Conservation (phyloP, 2,329 filamentous ascomycete genomes). For the Dactylonectria macrodidyma region DNA sequence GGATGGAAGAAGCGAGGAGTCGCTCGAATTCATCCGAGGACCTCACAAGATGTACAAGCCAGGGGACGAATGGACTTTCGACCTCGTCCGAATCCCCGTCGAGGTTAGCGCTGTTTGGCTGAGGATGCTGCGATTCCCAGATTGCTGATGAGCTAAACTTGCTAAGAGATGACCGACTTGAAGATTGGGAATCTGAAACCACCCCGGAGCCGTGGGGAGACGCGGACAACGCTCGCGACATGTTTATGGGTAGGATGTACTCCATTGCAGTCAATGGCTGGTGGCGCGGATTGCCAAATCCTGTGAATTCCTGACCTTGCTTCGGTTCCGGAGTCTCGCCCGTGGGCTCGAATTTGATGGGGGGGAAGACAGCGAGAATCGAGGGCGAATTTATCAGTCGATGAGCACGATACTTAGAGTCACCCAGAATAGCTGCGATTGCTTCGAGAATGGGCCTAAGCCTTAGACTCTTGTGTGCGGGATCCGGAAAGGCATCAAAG, state of each 20-base stretch:
- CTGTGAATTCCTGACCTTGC: constrained; percentile 68
- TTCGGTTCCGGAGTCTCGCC: constrained; percentile 66
- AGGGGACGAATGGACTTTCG: constrained; percentile 81
- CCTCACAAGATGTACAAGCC: constrained; percentile 77
- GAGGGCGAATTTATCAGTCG: constrained; percentile 79
- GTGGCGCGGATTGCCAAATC: constrained; percentile 62
- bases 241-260: constrained; percentile 69
- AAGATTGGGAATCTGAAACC: constrained; percentile 47
- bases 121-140: constrained; percentile 53
- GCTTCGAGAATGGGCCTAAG: constrained; percentile 83
- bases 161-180: constrained; percentile 48
- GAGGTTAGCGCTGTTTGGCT: constrained; percentile 43
- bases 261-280: constrained; percentile 65
- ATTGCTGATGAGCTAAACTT: constrained; percentile 49
- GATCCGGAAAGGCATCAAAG: constrained; percentile 70
- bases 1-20: constrained; percentile 77
- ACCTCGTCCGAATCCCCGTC: constrained; percentile 67
- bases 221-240: constrained; percentile 48
- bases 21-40: constrained; percentile 71
- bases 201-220: constrained; percentile 34
- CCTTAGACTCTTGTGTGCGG: constrained; percentile 71
- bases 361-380: constrained; percentile 78
- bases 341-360: constrained; percentile 65
- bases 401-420: constrained; percentile 84
- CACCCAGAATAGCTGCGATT: constrained; percentile 81